phyloP scores from a whole-genome alignment of 768 basidiomycete genomes.

The Macrolepiota albuminosa region DNA sequence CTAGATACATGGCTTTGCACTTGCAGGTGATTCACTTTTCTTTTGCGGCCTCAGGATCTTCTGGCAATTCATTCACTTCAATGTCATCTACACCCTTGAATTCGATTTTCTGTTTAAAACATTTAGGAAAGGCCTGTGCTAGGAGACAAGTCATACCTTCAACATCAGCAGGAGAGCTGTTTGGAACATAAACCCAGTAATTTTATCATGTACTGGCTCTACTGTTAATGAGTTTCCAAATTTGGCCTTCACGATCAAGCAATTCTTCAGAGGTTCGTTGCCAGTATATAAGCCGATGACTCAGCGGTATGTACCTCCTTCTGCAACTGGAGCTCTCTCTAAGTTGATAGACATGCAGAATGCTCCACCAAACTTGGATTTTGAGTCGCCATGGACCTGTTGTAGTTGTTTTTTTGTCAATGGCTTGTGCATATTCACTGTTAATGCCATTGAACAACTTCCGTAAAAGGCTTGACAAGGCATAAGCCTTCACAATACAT shows the following conservation, averaged over 20 bases:
- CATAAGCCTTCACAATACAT: background rate
- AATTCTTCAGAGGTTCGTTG: background rate
- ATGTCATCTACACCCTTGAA: background rate
- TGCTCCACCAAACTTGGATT: background rate
- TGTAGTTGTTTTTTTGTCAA: background rate
- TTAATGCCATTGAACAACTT: background rate
- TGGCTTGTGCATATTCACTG: background rate
- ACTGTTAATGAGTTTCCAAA: background rate
- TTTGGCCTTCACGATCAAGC: background rate
- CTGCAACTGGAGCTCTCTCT: background rate
- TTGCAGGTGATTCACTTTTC: background rate
- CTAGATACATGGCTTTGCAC: too few species aligned
- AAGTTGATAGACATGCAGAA: background rate
- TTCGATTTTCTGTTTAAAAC: background rate
- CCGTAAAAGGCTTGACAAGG: background rate
- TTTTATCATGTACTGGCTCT: background rate
- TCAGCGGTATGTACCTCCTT: background rate
- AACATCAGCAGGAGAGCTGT: too few species aligned
- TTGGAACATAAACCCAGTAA: too few species aligned
- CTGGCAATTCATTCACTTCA: background rate
- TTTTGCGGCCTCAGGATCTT: background rate
- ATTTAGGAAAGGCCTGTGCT: background rate
- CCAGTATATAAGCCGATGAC: background rate
- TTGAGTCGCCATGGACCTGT: background rate
- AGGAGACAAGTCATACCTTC: background rate